These are phyloP conservation scores for Phaeosphaeriaceae sp. DNA, from an alignment of 2,329 filamentous ascomycete species.

Conservation along the genomic window DNA sequence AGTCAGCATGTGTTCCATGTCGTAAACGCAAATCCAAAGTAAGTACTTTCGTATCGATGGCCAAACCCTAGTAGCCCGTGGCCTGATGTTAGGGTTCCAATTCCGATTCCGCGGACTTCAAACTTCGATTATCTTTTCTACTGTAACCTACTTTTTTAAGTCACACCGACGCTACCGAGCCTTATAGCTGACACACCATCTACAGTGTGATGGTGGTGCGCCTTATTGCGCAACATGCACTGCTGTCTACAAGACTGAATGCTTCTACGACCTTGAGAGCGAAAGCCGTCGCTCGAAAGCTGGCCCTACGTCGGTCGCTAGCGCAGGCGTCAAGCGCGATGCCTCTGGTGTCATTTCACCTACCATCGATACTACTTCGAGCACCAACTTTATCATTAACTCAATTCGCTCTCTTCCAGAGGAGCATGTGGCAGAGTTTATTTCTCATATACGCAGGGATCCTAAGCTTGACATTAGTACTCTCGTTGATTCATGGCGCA, in stretches of 20 bases:
- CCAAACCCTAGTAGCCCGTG: neutral
- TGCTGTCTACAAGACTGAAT: conserved; percentile 59
- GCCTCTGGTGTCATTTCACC: conserved; percentile 21
- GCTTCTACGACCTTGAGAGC: conserved; percentile 57
- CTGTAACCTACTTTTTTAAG: conserved; percentile 3
- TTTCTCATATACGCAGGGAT: conserved; percentile 53
- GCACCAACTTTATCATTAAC: conserved; percentile 50
- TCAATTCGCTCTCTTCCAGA: conserved; percentile 55
- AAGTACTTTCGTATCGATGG: conserved; percentile 14
- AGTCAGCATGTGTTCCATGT: conserved; percentile 57
- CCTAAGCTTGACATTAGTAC: conserved; percentile 48
- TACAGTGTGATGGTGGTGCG: conserved; percentile 57
- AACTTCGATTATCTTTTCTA: neutral
- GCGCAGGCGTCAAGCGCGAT: conserved; percentile 39
- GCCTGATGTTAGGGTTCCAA: conserved; percentile 15
- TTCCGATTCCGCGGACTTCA: conserved; percentile 30
- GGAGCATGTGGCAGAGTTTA: conserved; percentile 50
- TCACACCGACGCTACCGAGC: neutral
- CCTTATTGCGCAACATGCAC: conserved; percentile 59
- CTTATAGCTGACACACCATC: conserved; percentile 19
- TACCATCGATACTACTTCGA: conserved; percentile 17
- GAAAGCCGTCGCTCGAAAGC: conserved; percentile 54
- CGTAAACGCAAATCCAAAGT: conserved; percentile 59
- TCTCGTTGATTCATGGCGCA: conserved; percentile 50
- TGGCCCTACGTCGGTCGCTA: conserved; percentile 29